phyloP scores from a whole-genome alignment of 345 rosid species.

The Murraya koenigii region DNA sequence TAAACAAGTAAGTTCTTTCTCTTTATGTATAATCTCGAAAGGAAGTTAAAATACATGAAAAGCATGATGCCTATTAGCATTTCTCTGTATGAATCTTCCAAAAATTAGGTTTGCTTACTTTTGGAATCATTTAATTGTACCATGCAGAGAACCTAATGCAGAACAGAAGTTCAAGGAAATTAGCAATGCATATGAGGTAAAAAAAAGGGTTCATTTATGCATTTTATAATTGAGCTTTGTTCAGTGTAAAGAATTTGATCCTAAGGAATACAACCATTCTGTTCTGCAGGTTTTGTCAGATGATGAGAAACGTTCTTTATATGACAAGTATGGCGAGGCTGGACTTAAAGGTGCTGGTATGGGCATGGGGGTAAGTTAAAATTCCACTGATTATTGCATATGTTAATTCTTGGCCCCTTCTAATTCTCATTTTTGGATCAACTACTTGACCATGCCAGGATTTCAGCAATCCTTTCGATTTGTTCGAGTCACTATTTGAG shows the following conservation, averaged over 20 bases:
- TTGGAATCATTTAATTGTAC: slow-evolving; percentile 7
- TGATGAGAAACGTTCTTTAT: slow-evolving; percentile 93
- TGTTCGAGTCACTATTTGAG: slow-evolving; percentile 86
- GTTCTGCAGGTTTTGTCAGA: slow-evolving; percentile 80
- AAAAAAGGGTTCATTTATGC: slow-evolving; percentile 12
- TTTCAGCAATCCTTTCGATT: slow-evolving; percentile 94
- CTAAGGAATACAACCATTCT: slow-evolving; percentile 10
- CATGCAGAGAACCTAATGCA: slow-evolving; percentile 80
- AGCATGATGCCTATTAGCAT: slow-evolving; percentile 8
- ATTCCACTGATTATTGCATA: neutral
- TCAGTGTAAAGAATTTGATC: slow-evolving; percentile 7
- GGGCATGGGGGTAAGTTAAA: slow-evolving; percentile 90
- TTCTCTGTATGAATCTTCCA: neutral
- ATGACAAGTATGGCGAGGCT: slow-evolving; percentile 94
- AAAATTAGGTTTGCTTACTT: neutral
- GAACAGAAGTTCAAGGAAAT: slow-evolving; percentile 96
- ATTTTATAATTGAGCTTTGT: neutral
- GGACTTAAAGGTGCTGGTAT: slow-evolving; percentile 94
- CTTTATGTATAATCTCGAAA: neutral
- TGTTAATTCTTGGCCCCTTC: neutral
- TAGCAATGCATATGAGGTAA: slow-evolving; percentile 97
- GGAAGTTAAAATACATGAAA: neutral
- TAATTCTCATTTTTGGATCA: slow-evolving; percentile 12
- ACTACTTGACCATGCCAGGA: slow-evolving; percentile 46
- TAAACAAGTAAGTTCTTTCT: slow-evolving; percentile 73